phyloP scores from a whole-genome alignment of 176 grass and related monocot species.

The Dactylis glomerata region DNA sequence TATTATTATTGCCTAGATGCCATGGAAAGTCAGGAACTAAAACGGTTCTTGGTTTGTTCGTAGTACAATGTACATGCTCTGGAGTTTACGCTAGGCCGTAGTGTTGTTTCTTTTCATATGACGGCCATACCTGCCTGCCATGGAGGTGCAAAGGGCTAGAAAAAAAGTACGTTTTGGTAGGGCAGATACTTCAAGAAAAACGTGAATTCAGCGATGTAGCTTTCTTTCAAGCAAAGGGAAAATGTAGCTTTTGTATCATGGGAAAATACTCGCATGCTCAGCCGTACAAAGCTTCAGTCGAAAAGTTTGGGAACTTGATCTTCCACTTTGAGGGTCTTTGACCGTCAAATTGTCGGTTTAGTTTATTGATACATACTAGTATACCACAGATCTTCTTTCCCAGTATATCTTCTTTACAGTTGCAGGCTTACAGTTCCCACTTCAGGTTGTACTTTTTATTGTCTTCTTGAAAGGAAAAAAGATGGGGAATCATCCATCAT shows the following conservation, averaged over 20 bases:
- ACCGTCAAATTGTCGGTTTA: not conserved
- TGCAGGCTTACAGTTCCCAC: not conserved
- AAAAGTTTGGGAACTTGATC: conserved; percentile 30
- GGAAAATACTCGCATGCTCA: not conserved
- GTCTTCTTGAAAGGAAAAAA: not conserved
- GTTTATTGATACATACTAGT: too few species aligned
- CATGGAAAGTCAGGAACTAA: too few species aligned
- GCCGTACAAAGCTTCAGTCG: conserved; percentile 21
- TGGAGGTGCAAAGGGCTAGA: not conserved
- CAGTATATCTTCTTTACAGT: not conserved
- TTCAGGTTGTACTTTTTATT: not conserved
- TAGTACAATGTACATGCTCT: not conserved
- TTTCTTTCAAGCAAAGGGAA: not conserved
- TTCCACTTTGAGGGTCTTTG: not conserved
- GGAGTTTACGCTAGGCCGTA: not conserved
- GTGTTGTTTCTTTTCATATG: not conserved
- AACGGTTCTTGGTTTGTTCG: too few species aligned
- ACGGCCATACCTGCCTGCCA: not conserved
- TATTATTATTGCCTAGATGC: not conserved
- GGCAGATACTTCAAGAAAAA: conserved; percentile 19
- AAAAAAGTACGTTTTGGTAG: conserved; percentile 30
- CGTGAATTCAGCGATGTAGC: conserved; percentile 23
- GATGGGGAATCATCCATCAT: not conserved
- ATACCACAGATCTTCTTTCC: not conserved
- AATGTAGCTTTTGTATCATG: too few species aligned